Conservation (phyloP, 2,329 filamentous ascomycete species). For the Tolypocladium ovalisporum region DNA sequence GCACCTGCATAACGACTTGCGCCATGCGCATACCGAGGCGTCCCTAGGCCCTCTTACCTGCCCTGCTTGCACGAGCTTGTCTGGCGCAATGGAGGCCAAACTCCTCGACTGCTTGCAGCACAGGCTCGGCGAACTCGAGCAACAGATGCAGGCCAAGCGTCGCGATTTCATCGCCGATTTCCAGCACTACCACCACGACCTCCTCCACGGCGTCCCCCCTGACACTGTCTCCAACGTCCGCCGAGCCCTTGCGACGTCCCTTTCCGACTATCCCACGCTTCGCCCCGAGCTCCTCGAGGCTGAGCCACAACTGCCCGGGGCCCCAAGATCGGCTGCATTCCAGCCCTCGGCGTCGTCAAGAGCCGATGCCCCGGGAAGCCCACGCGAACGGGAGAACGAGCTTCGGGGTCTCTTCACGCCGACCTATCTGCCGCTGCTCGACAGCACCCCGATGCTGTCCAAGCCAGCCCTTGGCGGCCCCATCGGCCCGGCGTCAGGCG, state of each 20-base stretch:
- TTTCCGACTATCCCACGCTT: constrained; percentile 35
- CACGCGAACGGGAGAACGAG: constrained; percentile 46
- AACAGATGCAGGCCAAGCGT: constrained; percentile 44
- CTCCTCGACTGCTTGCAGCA: constrained; percentile 40
- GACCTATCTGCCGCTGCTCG: constrained; percentile 50
- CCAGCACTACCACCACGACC: constrained; percentile 37
- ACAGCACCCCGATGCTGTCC: constrained; percentile 24
- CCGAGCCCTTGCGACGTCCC: constrained; percentile 32
- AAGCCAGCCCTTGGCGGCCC: constrained; percentile 9
- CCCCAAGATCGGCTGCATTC: constrained; percentile 17
- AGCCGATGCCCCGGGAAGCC: constrained; percentile 25
- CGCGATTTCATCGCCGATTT: constrained; percentile 48
- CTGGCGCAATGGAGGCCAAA: constrained; percentile 28
- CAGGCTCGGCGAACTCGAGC: constrained; percentile 45
- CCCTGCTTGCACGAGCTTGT: constrained; percentile 17
- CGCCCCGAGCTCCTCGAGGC: constrained; percentile 22
- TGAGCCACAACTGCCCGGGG: constrained; percentile 23
- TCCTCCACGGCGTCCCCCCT: constrained; percentile 36
- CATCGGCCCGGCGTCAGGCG: not conserved
- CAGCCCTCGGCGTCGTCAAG: constrained; percentile 18
- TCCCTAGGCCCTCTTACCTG: constrained; percentile 11
- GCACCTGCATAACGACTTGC: constrained; percentile 13
- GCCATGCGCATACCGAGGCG: constrained; percentile 25
- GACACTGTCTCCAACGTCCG: constrained; percentile 35
- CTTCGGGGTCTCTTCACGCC: constrained; percentile 54